These are phyloP conservation scores for Aechmea fasciata DNA, from an alignment of 176 grass and related monocot species.

Conservation along the genomic window DNA sequence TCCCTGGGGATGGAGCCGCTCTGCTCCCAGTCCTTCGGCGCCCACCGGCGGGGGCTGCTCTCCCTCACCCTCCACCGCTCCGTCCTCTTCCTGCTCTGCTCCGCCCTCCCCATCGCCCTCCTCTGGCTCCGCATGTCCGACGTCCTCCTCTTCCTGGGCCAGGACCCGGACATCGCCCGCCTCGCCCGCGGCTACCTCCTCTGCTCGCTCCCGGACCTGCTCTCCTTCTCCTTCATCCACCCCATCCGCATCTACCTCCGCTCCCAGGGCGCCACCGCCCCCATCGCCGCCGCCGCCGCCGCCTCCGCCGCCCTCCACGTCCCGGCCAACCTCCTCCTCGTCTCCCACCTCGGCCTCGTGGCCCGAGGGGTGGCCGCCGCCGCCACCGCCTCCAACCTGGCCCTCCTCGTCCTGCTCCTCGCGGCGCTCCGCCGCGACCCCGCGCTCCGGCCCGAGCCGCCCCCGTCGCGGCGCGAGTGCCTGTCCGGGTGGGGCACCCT, in stretches of 20 bases:
- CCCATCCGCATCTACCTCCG: conserved; percentile 91
- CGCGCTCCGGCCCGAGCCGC: conserved; percentile 8
- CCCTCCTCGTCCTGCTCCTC: conserved; percentile 41
- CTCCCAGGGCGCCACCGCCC: conserved; percentile 67
- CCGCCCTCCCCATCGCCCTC: conserved; percentile 58
- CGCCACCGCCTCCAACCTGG: conserved; percentile 64
- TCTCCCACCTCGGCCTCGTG: conserved; percentile 43
- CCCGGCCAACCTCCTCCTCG: conserved; percentile 56
- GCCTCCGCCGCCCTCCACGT: conserved; percentile 46
- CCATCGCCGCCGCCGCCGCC: conserved; percentile 44
- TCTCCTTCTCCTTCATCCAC: conserved; percentile 85
- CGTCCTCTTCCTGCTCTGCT: conserved; percentile 87
- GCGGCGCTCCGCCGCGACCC: conserved; percentile 29
- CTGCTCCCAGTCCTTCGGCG: conserved; percentile 87
- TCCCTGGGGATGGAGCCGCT: conserved; percentile 98
- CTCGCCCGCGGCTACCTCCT: conserved; percentile 64
- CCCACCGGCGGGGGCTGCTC: conserved; percentile 50
- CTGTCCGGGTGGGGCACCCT: conserved; percentile 60
- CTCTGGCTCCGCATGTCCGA: conserved; percentile 72
- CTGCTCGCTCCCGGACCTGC: conserved; percentile 76
- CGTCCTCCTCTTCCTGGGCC: conserved; percentile 67
- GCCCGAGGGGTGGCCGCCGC: conserved; percentile 55
- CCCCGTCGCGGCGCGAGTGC: conserved; percentile 31
- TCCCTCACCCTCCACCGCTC: conserved; percentile 74
- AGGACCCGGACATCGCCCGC: conserved; percentile 68